phyloP scores from a whole-genome alignment of 495 filamentous ascomycete genomes.

The Aspergillus olivimuriae region DNA sequence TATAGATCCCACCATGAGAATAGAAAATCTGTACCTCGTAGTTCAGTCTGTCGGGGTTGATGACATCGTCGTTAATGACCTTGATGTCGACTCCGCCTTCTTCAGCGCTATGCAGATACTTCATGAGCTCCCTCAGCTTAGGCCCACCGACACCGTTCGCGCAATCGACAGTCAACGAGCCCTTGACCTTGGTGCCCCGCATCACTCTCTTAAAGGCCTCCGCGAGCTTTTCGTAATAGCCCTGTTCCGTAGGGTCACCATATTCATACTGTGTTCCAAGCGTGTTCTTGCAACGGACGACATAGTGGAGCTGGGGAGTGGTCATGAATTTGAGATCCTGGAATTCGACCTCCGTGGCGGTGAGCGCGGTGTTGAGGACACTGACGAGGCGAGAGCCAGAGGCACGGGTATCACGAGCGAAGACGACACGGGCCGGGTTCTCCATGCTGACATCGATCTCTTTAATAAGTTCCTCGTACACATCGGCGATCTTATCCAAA shows the following conservation, averaged over 20 bases:
- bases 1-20: not conserved
- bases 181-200: constrained; percentile 62
- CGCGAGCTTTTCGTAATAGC: constrained; percentile 90
- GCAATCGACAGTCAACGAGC: constrained; percentile 80
- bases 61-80: constrained; percentile 85
- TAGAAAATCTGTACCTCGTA: constrained; percentile 54
- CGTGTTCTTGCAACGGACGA: constrained; percentile 92
- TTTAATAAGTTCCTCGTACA: constrained; percentile 65
- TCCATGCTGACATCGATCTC: constrained; percentile 68
- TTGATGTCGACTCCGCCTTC: constrained; percentile 70
- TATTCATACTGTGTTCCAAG: constrained; percentile 74
- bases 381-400: constrained; percentile 77
- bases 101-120: constrained; percentile 60
- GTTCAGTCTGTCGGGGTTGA: constrained; percentile 82
- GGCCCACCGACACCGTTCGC: constrained; percentile 96
- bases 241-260: constrained; percentile 78
- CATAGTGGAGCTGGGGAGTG: constrained; percentile 93
- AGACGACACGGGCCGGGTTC: constrained; percentile 71
- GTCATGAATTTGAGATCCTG: constrained; percentile 83
- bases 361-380: constrained; percentile 70
- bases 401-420: constrained; percentile 86
- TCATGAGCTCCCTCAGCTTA: constrained; percentile 80
- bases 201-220: constrained; percentile 76
- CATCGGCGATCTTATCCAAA: constrained; percentile 63
- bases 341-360: constrained; percentile 63